These are phyloP conservation scores for Aspergillus tamarii DNA, from an alignment of 2,329 filamentous ascomycete genomes.

Conservation along the genomic window DNA sequence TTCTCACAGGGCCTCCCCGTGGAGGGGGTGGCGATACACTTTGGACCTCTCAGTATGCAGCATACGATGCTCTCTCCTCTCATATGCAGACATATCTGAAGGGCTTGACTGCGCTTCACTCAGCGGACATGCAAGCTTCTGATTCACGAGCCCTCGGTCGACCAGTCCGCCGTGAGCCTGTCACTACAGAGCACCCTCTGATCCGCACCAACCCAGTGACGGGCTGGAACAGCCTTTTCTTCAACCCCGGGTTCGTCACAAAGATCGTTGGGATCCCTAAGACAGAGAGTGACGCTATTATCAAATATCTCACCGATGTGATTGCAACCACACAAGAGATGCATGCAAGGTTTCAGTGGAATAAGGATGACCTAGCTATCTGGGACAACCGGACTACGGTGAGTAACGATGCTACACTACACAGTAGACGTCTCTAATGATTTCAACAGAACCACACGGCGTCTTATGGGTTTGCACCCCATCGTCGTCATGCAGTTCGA, in stretches of 20 bases:
- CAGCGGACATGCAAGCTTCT: conserved; percentile 57
- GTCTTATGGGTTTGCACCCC: conserved; percentile 60
- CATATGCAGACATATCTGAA: conserved; percentile 63
- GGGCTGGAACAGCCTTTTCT: conserved; percentile 64
- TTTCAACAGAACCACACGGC: conserved; percentile 54
- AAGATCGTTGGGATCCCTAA: conserved; percentile 63
- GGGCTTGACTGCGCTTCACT: conserved; percentile 59
- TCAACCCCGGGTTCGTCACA: conserved; percentile 62
- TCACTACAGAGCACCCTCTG: conserved; percentile 60
- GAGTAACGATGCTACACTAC: conserved; percentile 20
- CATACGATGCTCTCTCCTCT: conserved; percentile 59
- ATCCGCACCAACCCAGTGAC: conserved; percentile 64
- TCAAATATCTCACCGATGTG: conserved; percentile 57
- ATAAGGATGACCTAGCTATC: conserved; percentile 66
- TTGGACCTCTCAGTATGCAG: conserved; percentile 62
- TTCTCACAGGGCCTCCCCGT: conserved; percentile 56
- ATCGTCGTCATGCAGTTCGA: conserved; percentile 58
- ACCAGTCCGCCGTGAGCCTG: conserved; percentile 55
- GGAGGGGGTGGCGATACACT: conserved; percentile 62
- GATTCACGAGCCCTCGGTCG: conserved; percentile 55
- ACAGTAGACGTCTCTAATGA: neutral
- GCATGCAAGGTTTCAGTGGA: conserved; percentile 69
- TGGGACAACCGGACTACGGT: conserved; percentile 68
- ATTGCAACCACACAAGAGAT: conserved; percentile 66
- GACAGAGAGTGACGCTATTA: conserved; percentile 57